Percentiles rank a stretch among this genome's conserved stretches.
Evolutionary conservation across 208 protist species (phyloP).

Genomic region (Polymyxa betae): DNA sequence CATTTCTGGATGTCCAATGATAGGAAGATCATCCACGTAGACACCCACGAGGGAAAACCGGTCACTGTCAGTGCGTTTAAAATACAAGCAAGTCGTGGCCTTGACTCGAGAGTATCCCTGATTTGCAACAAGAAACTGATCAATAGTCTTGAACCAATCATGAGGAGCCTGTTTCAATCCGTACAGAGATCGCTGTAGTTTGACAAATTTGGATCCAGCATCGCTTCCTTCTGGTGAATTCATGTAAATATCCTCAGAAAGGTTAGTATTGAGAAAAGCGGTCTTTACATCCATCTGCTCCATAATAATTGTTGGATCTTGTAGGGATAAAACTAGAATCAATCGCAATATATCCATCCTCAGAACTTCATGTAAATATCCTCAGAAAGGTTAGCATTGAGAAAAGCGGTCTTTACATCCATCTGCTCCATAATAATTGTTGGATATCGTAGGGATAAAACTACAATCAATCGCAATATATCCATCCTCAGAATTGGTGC

Average conservation of each 20-base stretch:
- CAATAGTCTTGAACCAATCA: background rate
- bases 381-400: background rate
- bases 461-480: background rate
- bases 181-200: slow-evolving; percentile 16
- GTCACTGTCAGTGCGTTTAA: background rate
- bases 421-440: slow-evolving; percentile 29
- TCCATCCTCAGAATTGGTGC: background rate
- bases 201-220: background rate
- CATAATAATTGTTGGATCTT: background rate
- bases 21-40: slow-evolving; percentile 27
- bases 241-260: background rate
- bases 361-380: slow-evolving; percentile 46
- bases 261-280: background rate
- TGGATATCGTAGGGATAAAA: background rate
- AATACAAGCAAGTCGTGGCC: background rate
- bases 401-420: slow-evolving; percentile 28
- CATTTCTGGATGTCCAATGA: slow-evolving; percentile 6
- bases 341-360: background rate
- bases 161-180: slow-evolving; percentile 19
- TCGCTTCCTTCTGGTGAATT: background rate
- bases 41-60: background rate
- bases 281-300: slow-evolving; percentile 13
- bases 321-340: background rate
- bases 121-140: background rate
- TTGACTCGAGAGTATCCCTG: slow-evolving; percentile 20